Evolutionary conservation across 192 early-diverging fungal species (phyloP).

Genomic region (Backusella sp.): DNA sequence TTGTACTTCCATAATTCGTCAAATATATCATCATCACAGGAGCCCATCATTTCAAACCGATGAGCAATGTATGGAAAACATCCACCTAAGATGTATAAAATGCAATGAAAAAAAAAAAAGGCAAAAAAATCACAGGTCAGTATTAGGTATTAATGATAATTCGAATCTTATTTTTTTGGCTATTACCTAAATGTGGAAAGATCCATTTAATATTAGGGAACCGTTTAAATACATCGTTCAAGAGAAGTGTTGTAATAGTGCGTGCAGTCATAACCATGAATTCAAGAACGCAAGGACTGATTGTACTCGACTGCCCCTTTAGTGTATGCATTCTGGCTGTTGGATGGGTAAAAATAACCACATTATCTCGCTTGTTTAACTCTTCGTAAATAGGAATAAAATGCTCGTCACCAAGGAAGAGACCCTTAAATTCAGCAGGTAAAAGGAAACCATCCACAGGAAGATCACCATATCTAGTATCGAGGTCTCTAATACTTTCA

Average conservation of each 20-base stretch:
- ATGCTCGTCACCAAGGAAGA: neutral
- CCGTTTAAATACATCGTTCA: neutral
- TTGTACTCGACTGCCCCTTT: neutral
- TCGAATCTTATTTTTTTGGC: neutral
- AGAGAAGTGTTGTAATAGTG: neutral
- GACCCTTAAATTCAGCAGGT: neutral
- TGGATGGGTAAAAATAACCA: neutral
- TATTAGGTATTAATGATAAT: too few species aligned
- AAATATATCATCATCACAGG: neutral
- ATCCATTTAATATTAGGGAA: neutral
- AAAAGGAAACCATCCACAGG: neutral
- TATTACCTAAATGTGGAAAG: too few species aligned
- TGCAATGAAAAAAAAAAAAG: too few species aligned
- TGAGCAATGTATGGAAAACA: neutral
- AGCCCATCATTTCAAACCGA: neutral
- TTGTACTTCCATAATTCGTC: neutral
- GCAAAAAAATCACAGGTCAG: too few species aligned
- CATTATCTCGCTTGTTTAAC: neutral
- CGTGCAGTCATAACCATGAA: neutral
- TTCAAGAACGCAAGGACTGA: neutral
- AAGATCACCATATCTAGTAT: neutral
- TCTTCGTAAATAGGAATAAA: conserved; percentile 1
- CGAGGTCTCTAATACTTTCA: neutral
- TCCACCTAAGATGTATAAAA: too few species aligned
- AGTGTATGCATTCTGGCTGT: neutral